phyloP scores from a whole-genome alignment of 129 eudicot species.

The Chrysanthemum seticuspe region DNA sequence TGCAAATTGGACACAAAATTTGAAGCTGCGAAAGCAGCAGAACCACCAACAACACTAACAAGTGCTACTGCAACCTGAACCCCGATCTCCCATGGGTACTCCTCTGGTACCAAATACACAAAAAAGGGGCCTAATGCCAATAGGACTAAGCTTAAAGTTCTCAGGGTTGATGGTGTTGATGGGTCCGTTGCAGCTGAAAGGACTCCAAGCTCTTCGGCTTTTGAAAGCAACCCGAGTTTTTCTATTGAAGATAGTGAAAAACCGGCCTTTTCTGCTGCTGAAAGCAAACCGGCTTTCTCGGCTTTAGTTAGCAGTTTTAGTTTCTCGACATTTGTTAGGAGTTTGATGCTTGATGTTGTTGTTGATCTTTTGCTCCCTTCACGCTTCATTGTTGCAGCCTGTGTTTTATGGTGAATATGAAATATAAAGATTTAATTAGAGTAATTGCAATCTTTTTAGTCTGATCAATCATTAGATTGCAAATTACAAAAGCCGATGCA shows the following conservation, averaged over 20 bases:
- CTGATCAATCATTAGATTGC: background rate
- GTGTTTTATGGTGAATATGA: conserved; percentile 20
- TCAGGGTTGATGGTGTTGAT: conserved; percentile 63
- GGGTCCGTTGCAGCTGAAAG: conserved; percentile 94
- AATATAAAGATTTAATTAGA: conserved; percentile 1
- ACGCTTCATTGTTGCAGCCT: conserved; percentile 46
- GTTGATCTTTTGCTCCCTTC: conserved; percentile 24
- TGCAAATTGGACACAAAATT: conserved; percentile 76
- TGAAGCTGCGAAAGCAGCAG: conserved; percentile 93
- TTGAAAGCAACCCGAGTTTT: conserved; percentile 79
- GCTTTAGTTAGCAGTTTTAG: conserved; percentile 86
- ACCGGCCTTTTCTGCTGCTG: conserved; percentile 82
- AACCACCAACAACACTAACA: conserved; percentile 63
- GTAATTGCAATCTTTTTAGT: background rate
- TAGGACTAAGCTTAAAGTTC: conserved; percentile 57
- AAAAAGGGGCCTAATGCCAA: conserved; percentile 58
- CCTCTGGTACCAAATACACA: conserved; percentile 81
- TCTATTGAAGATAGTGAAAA: conserved; percentile 76
- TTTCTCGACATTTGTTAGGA: conserved; percentile 79
- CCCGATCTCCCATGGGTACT: conserved; percentile 79
- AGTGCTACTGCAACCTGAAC: conserved; percentile 70
- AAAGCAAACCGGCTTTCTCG: conserved; percentile 86
- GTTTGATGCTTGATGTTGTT: conserved; percentile 48
- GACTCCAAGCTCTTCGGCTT: conserved; percentile 88
- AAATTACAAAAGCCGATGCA: background rate